Evolutionary conservation across 805 yeast species (phyloP).

Genomic region (Myxozyma geophila): DNA sequence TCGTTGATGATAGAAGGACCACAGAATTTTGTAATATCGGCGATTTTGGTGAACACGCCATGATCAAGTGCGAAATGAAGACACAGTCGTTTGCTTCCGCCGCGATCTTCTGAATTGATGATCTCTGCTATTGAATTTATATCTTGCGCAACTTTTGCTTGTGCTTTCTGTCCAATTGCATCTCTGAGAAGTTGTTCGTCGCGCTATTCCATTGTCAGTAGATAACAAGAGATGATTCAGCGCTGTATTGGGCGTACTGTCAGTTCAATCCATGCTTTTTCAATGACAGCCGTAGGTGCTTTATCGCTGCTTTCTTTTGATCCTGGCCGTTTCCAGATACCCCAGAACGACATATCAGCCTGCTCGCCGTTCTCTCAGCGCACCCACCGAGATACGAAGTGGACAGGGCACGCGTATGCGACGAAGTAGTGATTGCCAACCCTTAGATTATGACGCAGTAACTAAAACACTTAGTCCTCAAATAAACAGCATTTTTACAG

Average conservation of each 20-base stretch:
- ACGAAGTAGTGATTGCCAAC: too few relatives aligned
- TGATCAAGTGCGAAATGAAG: slow-evolving; percentile 32
- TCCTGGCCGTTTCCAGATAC: slow-evolving; percentile 19
- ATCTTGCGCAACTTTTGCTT: slow-evolving; percentile 17
- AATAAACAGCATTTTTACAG: too few relatives aligned
- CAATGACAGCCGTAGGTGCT: slow-evolving; percentile 14
- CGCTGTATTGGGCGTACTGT: slow-evolving; percentile 6
- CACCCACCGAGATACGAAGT: too few relatives aligned
- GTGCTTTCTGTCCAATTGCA: slow-evolving; percentile 5
- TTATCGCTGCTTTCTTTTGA: slow-evolving; percentile 8
- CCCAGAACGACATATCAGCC: slow-evolving; percentile 20
- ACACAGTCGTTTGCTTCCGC: slow-evolving; percentile 20
- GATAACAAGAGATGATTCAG: neutral
- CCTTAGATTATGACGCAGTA: too few relatives aligned
- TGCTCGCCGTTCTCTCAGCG: too few relatives aligned
- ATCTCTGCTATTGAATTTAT: slow-evolving; percentile 24
- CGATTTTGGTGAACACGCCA: slow-evolving; percentile 32
- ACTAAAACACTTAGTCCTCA: too few relatives aligned
- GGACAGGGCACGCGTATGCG: too few relatives aligned
- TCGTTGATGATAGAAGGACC: slow-evolving; percentile 24
- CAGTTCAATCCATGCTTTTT: slow-evolving; percentile 27
- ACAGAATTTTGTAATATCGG: slow-evolving; percentile 16
- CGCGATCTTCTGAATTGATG: slow-evolving; percentile 20
- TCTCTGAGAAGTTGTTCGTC: slow-evolving; percentile 22
- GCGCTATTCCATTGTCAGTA: slow-evolving; percentile 12